These are phyloP conservation scores for Kwoniella mangroviensis DNA, from an alignment of 768 basidiomycete genomes.

Conservation along the genomic window DNA sequence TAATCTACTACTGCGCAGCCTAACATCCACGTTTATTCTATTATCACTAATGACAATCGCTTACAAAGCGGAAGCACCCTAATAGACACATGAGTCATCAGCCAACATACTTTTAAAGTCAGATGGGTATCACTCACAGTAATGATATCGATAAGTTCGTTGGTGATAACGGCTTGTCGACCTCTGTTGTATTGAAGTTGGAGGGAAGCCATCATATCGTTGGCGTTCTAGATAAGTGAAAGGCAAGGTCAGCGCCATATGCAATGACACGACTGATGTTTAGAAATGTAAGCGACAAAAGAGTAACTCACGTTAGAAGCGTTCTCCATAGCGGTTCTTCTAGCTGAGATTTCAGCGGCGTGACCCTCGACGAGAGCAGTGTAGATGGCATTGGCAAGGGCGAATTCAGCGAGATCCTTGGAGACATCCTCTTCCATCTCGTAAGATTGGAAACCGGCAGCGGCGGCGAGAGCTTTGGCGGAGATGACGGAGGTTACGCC, in stretches of 20 bases:
- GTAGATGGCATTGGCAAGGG: conserved; percentile 94
- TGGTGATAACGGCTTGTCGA: conserved; percentile 93
- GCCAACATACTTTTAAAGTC: not conserved
- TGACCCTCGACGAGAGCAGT: conserved; percentile 92
- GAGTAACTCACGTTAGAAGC: conserved; percentile 71
- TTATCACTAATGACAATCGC: conserved; percentile 10
- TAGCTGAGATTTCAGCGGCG: conserved; percentile 77
- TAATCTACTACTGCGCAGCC: not conserved
- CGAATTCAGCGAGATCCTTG: conserved; percentile 91
- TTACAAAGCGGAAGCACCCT: conserved; percentile 54
- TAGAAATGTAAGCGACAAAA: too few relatives aligned
- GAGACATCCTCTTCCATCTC: conserved; percentile 97
- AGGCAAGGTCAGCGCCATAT: not conserved
- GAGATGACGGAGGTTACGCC: conserved; percentile 76
- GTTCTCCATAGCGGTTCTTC: conserved; percentile 99
- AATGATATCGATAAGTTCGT: conserved; percentile 57
- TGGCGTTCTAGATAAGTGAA: conserved; percentile 69
- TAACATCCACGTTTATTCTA: not conserved
- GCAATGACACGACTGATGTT: not conserved
- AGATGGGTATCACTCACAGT: conserved; percentile 36
- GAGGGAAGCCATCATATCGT: conserved; percentile 83
- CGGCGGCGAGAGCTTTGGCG: conserved; percentile 77
- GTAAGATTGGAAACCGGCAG: conserved; percentile 89
- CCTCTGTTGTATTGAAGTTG: conserved; percentile 98
- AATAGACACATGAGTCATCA: not conserved